Base-by-base conservation (phyloP, 345 rosid genomes). In the Lenwebbia sp. region DNA sequence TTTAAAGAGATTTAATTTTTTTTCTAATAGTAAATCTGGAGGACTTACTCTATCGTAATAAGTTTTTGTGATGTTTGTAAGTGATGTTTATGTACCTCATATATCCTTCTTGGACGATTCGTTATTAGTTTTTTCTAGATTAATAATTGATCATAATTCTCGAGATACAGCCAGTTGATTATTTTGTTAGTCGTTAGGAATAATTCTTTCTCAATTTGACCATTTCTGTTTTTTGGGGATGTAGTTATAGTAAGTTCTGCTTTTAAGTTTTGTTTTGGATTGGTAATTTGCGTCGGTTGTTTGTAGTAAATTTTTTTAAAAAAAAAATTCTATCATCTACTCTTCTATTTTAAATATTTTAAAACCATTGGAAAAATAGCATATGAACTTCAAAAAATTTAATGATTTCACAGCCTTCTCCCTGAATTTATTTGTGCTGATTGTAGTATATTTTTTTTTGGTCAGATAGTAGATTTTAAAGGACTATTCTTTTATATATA, bases 151-250 rank as follows among this genome's bases (percentile, higher is more conserved):
- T 70, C 25, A 37, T 33, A 70, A 70, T 4, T 70, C 25, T 21
- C 12, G 23, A 70, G 26, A 70, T 70, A 37, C 22, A 8, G 21
- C 15, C 23, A 7, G 4, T 3, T 17, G 41, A 65, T 65, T 15
- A 30, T 17, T 30, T 11, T 1, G 3, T 33, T 1, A 0, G 7
- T 11, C 2, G 0, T 70, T 1, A 0, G 3, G 11, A 23, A 44
- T 10, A 37, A 33, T 9, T 37, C 4, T 56, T 70, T 70, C 7
- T 37, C 13, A 1, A 70, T 9, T 17, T 70, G 25, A 70, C 37
- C 13, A 30, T 3, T 7, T 17, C 17, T 33, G n/a, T 30, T 62
- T 62, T 37, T 62, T 65, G 4, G 4, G 41, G 41, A 40, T 40
- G 41, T 40, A 40, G 41, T 33, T 65, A 33, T 33, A 2, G 44